These are phyloP conservation scores for Trichophyton simii DNA, from an alignment of 2,329 filamentous ascomycete genomes.

Conservation along the genomic window DNA sequence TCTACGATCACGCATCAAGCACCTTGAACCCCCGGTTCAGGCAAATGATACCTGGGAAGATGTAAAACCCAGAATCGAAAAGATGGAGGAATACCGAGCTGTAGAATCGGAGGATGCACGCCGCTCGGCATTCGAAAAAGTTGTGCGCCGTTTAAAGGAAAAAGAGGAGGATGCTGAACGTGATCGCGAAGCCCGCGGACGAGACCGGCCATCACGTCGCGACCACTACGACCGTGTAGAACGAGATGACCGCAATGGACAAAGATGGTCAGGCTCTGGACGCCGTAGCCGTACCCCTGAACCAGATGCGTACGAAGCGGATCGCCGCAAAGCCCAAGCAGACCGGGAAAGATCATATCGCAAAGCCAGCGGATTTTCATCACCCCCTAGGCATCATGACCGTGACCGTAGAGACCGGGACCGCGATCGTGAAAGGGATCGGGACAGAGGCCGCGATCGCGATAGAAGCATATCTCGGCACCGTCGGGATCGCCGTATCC, in stretches of 20 bases:
- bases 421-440: constrained; percentile 23
- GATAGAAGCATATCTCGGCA: constrained; percentile 31
- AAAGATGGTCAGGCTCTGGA: constrained; percentile 28
- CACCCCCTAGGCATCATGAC: constrained; percentile 26
- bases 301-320: constrained; percentile 85
- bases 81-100: constrained; percentile 70
- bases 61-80: constrained; percentile 65
- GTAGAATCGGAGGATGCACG: constrained; percentile 73
- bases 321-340: constrained; percentile 82
- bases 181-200: constrained; percentile 46
- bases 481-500: constrained; percentile 72
- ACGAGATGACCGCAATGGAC: constrained; percentile 26
- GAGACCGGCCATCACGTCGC: constrained; percentile 38
- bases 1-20: constrained; percentile 75
- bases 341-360: constrained; percentile 89
- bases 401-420: constrained; percentile 13
- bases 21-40: constrained; percentile 70
- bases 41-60: constrained; percentile 77
- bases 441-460: constrained; percentile 31
- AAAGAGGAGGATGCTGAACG: constrained; percentile 71
- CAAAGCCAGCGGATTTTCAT: constrained; percentile 55
- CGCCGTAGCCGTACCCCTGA: constrained; percentile 80
- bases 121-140: constrained; percentile 77
- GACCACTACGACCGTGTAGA: constrained; percentile 32
- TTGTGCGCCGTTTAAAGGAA: constrained; percentile 78